Percentiles rank a stretch among this genome's conserved stretches.
phyloP scores from a whole-genome alignment of 768 basidiomycete species.

The Peribolospora kevripleyi region DNA sequence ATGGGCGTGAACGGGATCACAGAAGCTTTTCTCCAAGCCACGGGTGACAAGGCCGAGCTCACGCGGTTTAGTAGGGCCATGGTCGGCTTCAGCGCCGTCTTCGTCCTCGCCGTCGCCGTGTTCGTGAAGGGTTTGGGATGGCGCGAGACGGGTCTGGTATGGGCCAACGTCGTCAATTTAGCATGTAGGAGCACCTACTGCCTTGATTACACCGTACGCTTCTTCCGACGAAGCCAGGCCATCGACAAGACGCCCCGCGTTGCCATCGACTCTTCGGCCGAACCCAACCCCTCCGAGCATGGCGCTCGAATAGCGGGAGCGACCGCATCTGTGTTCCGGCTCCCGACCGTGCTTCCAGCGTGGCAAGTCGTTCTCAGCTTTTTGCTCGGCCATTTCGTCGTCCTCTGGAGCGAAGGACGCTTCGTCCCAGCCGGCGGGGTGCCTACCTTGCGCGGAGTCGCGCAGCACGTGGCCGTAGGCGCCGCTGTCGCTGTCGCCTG shows the following conservation, averaged over 20 bases:
- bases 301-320: neutral
- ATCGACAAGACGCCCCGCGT: slow-evolving; percentile 6
- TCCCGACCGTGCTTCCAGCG: neutral
- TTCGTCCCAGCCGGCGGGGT: slow-evolving; percentile 18
- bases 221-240: slow-evolving; percentile 12
- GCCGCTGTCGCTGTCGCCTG: slow-evolving; percentile 3
- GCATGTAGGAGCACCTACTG: slow-evolving; percentile 9
- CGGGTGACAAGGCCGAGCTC: slow-evolving; percentile 42
- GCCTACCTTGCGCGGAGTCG: slow-evolving; percentile 14
- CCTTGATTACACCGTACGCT: neutral
- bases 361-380: neutral
- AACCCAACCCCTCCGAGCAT: neutral
- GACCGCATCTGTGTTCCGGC: neutral
- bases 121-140: slow-evolving; percentile 26
- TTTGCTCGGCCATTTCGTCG: slow-evolving; percentile 26
- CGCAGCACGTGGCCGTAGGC: slow-evolving; percentile 4
- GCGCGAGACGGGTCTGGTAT: slow-evolving; percentile 27
- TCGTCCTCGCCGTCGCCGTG: slow-evolving; percentile 30
- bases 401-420: slow-evolving; percentile 52
- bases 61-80: slow-evolving; percentile 48
- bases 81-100: slow-evolving; percentile 45
- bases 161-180: slow-evolving; percentile 15
- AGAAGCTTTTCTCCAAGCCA: slow-evolving; percentile 71
- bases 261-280: neutral
- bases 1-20: slow-evolving; percentile 73